Conservation (phyloP, 352 stramenopile genomes). For the Blastocystis sp. region DNA sequence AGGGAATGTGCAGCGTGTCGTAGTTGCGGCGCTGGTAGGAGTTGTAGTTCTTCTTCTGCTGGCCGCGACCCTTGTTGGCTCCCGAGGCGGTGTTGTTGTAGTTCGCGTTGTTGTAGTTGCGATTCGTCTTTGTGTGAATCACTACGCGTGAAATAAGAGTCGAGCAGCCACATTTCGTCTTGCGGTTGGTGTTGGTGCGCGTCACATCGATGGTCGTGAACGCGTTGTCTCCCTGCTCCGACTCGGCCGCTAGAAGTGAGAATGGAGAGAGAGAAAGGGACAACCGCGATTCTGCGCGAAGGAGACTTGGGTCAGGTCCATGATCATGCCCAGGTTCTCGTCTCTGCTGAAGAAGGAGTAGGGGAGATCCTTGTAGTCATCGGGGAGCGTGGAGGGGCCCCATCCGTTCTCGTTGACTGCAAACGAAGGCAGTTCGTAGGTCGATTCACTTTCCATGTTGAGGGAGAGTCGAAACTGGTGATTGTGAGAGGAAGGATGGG, state of each 20-base stretch:
- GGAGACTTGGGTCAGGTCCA: slow-evolving; percentile 2
- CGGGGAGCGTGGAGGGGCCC: slow-evolving; percentile 34
- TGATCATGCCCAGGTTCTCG: slow-evolving; percentile 59
- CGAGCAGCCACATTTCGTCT: slow-evolving; percentile 6
- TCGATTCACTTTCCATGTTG: not conserved
- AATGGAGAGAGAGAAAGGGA: not conserved
- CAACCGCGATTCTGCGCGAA: not conserved
- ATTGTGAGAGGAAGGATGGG: not conserved
- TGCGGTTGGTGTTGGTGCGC: not conserved
- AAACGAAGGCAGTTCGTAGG: slow-evolving; percentile 42
- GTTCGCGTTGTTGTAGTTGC: not conserved
- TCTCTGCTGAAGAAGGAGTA: slow-evolving; percentile 53
- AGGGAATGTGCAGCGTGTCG: slow-evolving; percentile 15
- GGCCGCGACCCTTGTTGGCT: not conserved
- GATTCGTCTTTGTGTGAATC: slow-evolving; percentile 21
- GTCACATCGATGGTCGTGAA: slow-evolving; percentile 1
- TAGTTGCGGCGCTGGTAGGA: slow-evolving; percentile 21
- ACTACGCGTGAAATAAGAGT: not conserved
- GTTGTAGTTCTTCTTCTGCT: not conserved
- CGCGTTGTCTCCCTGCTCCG: not conserved
- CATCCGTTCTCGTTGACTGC: slow-evolving; percentile 37
- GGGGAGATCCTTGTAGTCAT: slow-evolving; percentile 27
- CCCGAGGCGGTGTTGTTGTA: not conserved
- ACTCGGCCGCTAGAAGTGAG: not conserved
- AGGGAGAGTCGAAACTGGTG: not conserved